Percentiles rank a stretch among this genome's conserved stretches.
Evolutionary conservation across 495 filamentous ascomycete genomes (phyloP).

Genomic region (Aspergillus steynii): DNA sequence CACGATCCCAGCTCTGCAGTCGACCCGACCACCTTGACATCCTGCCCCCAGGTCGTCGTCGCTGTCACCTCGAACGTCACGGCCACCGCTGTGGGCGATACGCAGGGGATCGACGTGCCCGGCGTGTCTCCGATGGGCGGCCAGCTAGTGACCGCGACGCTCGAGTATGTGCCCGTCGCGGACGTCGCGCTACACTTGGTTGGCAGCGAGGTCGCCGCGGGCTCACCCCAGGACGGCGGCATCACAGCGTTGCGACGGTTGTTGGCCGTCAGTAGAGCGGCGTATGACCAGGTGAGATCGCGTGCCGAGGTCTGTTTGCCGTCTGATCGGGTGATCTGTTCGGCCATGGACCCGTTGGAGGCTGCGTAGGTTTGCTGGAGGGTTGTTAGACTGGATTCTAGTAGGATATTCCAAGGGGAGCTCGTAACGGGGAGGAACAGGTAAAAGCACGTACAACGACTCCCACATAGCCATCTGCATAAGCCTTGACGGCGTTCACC

Average conservation of each 20-base stretch:
- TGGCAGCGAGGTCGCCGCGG: slow-evolving; percentile 52
- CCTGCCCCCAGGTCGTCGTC: slow-evolving; percentile 57
- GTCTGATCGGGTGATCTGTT: slow-evolving; percentile 57
- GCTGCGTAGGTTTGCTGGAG: slow-evolving; percentile 40
- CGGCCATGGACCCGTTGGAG: slow-evolving; percentile 56
- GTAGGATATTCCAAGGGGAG: too few relatives aligned
- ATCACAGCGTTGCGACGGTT: slow-evolving; percentile 48
- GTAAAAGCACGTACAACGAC: slow-evolving; percentile 39
- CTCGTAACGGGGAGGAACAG: neutral
- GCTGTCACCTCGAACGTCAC: slow-evolving; percentile 61
- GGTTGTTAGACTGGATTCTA: neutral
- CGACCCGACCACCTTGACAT: slow-evolving; percentile 59
- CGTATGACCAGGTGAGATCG: slow-evolving; percentile 57
- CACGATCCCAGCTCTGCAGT: slow-evolving; percentile 57
- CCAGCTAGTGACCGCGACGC: slow-evolving; percentile 55
- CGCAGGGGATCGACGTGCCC: slow-evolving; percentile 30
- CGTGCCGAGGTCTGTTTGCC: slow-evolving; percentile 56
- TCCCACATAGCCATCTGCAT: slow-evolving; percentile 64
- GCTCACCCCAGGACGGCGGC: slow-evolving; percentile 58
- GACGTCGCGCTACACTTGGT: slow-evolving; percentile 51
- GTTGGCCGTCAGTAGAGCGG: slow-evolving; percentile 50
- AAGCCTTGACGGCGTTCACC: slow-evolving; percentile 54
- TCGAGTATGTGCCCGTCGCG: slow-evolving; percentile 58
- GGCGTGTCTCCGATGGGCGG: slow-evolving; percentile 42
- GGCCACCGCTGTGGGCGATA: slow-evolving; percentile 49